These are phyloP conservation scores for Dendrothele bispora DNA, from an alignment of 768 basidiomycete species.

Conservation along the genomic window DNA sequence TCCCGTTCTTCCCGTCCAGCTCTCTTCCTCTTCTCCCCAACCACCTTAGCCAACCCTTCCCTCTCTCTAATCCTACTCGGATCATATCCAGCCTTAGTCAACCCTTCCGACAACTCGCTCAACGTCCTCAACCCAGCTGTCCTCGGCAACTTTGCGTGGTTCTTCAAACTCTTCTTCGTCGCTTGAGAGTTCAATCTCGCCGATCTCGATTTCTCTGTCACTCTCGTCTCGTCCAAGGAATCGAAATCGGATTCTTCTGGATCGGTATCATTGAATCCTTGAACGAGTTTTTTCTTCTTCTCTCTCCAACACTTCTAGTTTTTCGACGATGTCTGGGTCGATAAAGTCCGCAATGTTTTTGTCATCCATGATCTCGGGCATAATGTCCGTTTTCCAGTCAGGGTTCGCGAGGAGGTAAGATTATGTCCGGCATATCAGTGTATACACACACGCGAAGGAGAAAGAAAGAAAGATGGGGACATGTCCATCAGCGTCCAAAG, in stretches of 20 bases:
- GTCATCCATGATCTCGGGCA: conserved; percentile 99
- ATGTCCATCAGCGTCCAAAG: no score
- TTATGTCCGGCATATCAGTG: conserved; percentile 48
- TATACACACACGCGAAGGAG: background rate
- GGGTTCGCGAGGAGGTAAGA: conserved; percentile 82
- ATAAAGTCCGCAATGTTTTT: conserved; percentile 99
- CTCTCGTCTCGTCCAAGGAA: no score
- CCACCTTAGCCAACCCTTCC: conserved; percentile 73
- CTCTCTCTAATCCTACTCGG: conserved; percentile 86
- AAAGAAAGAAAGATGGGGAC: conserved; percentile 1
- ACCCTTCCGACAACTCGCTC: conserved; percentile 74
- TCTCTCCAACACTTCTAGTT: conserved; percentile 93
- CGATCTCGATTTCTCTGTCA: no score
- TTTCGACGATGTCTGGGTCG: conserved; percentile 95
- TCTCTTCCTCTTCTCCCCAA: conserved; percentile 71
- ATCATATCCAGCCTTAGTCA: conserved; percentile 89
- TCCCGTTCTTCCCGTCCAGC: conserved; percentile 51
- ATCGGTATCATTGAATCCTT: conserved; percentile 93
- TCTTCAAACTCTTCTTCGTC: conserved; percentile 86
- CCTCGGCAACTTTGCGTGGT: conserved; percentile 75
- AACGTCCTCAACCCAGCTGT: conserved; percentile 70
- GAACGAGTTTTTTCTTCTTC: conserved; percentile 94
- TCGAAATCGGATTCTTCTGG: no score
- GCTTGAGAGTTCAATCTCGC: conserved; percentile 72
- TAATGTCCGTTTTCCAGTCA: conserved; percentile 92